phyloP scores from a whole-genome alignment of 352 stramenopile species.

The Blastocystis sp. region DNA sequence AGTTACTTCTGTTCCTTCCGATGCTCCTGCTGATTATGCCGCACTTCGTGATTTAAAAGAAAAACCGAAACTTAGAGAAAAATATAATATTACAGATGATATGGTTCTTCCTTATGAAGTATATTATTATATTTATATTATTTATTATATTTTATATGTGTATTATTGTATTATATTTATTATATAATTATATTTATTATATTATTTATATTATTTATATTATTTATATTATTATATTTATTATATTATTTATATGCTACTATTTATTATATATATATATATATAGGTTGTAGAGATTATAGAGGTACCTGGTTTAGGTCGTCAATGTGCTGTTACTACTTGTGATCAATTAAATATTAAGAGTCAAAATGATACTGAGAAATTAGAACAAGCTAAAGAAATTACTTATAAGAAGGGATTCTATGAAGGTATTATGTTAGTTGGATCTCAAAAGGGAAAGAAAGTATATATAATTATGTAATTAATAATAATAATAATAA shows the following conservation, averaged over 20 bases:
- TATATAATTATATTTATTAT: neutral
- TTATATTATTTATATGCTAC: too few species aligned
- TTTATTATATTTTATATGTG: too few species aligned
- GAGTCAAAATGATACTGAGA: constrained; percentile 92
- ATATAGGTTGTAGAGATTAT: constrained; percentile 76
- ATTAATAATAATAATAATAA: neutral
- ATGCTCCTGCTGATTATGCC: constrained; percentile 94
- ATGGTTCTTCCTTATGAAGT: constrained; percentile 87
- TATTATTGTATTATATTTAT: too few species aligned
- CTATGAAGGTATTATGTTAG: constrained; percentile 88
- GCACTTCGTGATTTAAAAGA: constrained; percentile 93
- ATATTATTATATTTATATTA: too few species aligned
- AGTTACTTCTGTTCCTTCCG: constrained; percentile 90
- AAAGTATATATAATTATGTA: constrained; percentile 49
- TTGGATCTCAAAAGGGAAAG: constrained; percentile 67
- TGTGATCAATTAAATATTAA: constrained; percentile 91
- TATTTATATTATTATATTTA: too few species aligned
- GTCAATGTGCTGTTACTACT: constrained; percentile 78
- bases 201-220: too few species aligned
- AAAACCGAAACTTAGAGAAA: constrained; percentile 84
- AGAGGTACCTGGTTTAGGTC: constrained; percentile 88
- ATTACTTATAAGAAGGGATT: constrained; percentile 96
- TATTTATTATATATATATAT: too few species aligned
- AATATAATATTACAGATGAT: constrained; percentile 88
- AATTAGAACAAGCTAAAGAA: constrained; percentile 90